Percentiles rank a stretch among this genome's conserved stretches.
Evolutionary conservation across 202 grass and related monocot species (phyloP).

Genomic region (Hordeum pubiflorum): DNA sequence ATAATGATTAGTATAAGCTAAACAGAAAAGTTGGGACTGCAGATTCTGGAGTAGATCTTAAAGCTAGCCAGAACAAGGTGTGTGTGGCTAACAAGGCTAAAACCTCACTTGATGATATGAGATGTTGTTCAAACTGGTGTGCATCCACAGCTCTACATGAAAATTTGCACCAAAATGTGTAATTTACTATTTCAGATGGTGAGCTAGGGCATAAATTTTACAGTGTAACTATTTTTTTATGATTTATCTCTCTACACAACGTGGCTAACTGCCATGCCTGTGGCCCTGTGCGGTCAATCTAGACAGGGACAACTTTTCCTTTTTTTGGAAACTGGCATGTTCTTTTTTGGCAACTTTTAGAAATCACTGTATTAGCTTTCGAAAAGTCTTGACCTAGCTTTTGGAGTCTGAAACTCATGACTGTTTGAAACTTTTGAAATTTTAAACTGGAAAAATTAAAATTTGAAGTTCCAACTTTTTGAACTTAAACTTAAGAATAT

Average conservation of each 20-base stretch:
- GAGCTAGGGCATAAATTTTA: not conserved
- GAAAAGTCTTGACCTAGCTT: no score
- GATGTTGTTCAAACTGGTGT: not conserved
- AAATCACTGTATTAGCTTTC: no score
- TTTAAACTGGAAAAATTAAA: no score
- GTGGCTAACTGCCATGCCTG: no score
- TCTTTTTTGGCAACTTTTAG: not conserved
- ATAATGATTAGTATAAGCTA: not conserved
- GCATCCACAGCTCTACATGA: not conserved
- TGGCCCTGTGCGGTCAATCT: no score
- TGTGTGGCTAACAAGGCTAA: not conserved
- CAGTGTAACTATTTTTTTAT: not conserved
- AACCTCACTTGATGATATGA: not conserved
- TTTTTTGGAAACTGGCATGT: not conserved
- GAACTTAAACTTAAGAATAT: not conserved
- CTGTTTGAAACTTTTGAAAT: not conserved
- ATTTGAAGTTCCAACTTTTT: no score
- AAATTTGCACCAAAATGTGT: not conserved
- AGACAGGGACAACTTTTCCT: not conserved
- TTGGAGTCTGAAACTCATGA: not conserved
- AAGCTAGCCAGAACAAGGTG: not conserved
- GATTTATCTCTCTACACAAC: no score
- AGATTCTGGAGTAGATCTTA: not conserved
- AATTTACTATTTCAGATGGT: not conserved
- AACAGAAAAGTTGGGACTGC: not conserved